phyloP scores from a whole-genome alignment of 495 filamentous ascomycete species.

The Tricharina praecox region DNA sequence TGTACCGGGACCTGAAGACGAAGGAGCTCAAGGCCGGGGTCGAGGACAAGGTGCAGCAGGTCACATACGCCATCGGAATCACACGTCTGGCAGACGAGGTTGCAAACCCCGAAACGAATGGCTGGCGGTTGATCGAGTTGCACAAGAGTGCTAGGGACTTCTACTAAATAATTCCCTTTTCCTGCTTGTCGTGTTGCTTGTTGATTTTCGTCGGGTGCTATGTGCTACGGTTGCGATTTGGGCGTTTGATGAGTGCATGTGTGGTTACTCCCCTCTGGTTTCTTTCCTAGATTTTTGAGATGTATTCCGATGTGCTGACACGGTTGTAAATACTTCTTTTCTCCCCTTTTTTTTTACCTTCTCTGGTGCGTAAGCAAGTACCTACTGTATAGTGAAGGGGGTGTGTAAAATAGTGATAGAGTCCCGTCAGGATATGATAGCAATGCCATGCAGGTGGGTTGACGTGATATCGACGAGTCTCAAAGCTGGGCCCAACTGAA shows the following conservation, averaged over 20 bases:
- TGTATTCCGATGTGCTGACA: too few relatives aligned
- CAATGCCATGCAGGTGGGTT: too few relatives aligned
- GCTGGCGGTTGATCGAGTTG: constrained; percentile 93
- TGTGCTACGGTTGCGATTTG: background rate
- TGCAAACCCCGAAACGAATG: constrained; percentile 85
- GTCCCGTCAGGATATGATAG: too few relatives aligned
- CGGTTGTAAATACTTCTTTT: background rate
- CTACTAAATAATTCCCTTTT: constrained; percentile 37
- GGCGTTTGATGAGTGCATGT: background rate
- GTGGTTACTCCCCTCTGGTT: background rate
- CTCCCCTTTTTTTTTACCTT: too few relatives aligned
- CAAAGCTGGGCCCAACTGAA: too few relatives aligned
- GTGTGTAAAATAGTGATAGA: too few relatives aligned
- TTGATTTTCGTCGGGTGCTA: too few relatives aligned
- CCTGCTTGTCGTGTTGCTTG: background rate
- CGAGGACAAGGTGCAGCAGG: constrained; percentile 95
- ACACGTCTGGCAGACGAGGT: constrained; percentile 88
- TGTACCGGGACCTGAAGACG: constrained; percentile 81
- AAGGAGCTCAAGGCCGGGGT: constrained; percentile 85
- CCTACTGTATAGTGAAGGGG: too few relatives aligned
- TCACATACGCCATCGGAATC: constrained; percentile 93
- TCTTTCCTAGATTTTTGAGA: too few relatives aligned
- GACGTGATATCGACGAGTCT: too few relatives aligned
- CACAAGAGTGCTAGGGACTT: constrained; percentile 97
- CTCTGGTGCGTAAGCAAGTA: too few relatives aligned